Evolutionary conservation across 805 yeast genomes (phyloP).

Genomic region (Vanderwaltozyma verrucispora): DNA sequence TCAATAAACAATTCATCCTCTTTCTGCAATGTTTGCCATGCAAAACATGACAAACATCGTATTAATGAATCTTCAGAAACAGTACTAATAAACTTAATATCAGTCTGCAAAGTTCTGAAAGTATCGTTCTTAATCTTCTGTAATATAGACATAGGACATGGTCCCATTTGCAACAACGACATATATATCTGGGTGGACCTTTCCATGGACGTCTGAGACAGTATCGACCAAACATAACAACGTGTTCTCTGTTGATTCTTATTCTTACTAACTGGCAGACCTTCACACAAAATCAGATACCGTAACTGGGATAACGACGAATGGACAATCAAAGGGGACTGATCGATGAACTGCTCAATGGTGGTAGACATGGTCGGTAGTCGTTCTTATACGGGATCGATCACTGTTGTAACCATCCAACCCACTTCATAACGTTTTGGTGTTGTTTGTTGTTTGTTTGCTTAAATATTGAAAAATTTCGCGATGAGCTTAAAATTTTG

Average conservation of each 20-base stretch:
- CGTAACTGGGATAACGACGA: slow-evolving; percentile 22
- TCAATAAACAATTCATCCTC: slow-evolving; percentile 1
- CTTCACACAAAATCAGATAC: slow-evolving; percentile 16
- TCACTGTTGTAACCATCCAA: no score
- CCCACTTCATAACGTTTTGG: no score
- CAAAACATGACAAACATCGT: slow-evolving; percentile 64
- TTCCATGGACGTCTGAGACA: slow-evolving; percentile 52
- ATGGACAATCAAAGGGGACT: slow-evolving; percentile 19
- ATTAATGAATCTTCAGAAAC: slow-evolving; percentile 64
- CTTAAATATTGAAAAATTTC: no score
- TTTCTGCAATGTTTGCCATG: slow-evolving; percentile 33
- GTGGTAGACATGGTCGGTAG: slow-evolving; percentile 10
- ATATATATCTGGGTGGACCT: slow-evolving; percentile 44
- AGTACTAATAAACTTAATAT: slow-evolving; percentile 46
- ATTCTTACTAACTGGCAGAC: slow-evolving; percentile 6
- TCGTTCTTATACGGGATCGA: no score
- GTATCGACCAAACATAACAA: slow-evolving; percentile 70
- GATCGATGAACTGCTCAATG: slow-evolving; percentile 15
- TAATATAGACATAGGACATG: slow-evolving; percentile 41
- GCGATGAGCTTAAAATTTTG: no score
- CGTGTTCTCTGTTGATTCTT: slow-evolving; percentile 28
- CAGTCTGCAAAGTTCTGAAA: slow-evolving; percentile 74
- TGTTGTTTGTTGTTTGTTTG: no score
- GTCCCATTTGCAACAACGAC: slow-evolving; percentile 43
- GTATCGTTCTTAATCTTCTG: slow-evolving; percentile 76